Evolutionary conservation across 2,329 filamentous ascomycete species (phyloP), one percentile per base, ranked within the genome.

Genomic region (Triangularia setosa): DNA sequence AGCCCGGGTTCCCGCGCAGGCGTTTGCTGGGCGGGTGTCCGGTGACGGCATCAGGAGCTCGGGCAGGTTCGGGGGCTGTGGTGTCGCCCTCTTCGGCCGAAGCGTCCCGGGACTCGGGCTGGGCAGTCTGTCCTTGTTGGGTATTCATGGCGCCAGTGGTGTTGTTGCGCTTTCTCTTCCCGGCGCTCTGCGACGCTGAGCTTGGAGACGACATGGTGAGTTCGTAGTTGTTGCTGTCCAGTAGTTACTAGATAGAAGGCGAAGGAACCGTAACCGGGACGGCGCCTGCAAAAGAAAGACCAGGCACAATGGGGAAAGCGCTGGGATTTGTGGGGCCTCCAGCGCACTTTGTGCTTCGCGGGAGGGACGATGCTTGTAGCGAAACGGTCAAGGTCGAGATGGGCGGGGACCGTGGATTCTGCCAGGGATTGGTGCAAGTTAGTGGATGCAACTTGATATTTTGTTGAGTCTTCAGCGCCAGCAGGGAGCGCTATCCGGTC

Each of bases 1-100:
- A 79, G 64, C 83, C 80, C 52, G 82, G 81, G 77, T 89, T 90
- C 75, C 89, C 87, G 69, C 93, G 89, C 71, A 90, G 87, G 68
- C 93, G 88, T 82, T 97, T 97, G 55, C 83, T 80, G 67, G 91
- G 86, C 53, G 88, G 88, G 72, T 85, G 82, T 54, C 63, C 67
- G 80, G 80, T 69, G 77, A 80, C 77, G 44, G 64, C 52, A 71
- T 67, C 52, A 64, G 53, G 66, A 25, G 14, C 24, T 80, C 80
- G 61, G 77, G 78, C 53, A 82, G 70, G 83, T 74, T 89, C 84
- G 66, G 84, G 84, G 60, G 90, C 85, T 16, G 89, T 88, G 69
- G 91, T 91, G 72, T 90, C 88, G 72, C 86, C 88, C 75, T 94
- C 92, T 79, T 96, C 91, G 69, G 84, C 90, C 16, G 91, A 94